A percentile compares a stretch with the other conserved stretches of the same genome.
phyloP scores from a whole-genome alignment of 768 basidiomycete species.

The Lactifluus rugatus region DNA sequence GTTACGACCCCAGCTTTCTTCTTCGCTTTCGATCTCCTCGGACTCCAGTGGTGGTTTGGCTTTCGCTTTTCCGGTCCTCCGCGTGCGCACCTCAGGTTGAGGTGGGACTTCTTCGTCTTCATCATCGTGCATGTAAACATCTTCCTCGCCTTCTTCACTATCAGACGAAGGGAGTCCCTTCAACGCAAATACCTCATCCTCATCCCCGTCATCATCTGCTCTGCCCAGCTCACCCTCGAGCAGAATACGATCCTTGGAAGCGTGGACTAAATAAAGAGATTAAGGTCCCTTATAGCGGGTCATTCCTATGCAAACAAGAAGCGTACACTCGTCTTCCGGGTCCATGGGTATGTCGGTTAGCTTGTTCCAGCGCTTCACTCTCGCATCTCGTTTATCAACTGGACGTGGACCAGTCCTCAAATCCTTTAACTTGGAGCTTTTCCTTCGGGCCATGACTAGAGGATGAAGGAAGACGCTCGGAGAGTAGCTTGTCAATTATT shows the following conservation, averaged over 20 bases:
- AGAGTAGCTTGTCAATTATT: too few species aligned
- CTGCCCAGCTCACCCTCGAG: slow-evolving; percentile 49
- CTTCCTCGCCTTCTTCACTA: slow-evolving; percentile 39
- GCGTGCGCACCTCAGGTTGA: slow-evolving; percentile 20
- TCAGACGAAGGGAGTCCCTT: slow-evolving; percentile 42
- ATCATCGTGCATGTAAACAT: slow-evolving; percentile 31
- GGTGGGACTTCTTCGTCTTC: slow-evolving; percentile 19
- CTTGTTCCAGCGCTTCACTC: slow-evolving; percentile 58
- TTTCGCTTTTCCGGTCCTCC: slow-evolving; percentile 22
- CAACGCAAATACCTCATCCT: slow-evolving; percentile 76
- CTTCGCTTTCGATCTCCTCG: slow-evolving; percentile 26
- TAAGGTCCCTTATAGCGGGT: not conserved
- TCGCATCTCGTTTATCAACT: slow-evolving; percentile 41
- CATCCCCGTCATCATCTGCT: slow-evolving; percentile 48
- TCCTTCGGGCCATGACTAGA: slow-evolving; percentile 12
- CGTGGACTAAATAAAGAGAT: slow-evolving; percentile 45
- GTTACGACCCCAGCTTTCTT: slow-evolving; percentile 70
- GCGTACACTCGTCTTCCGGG: slow-evolving; percentile 69
- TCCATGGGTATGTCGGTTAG: slow-evolving; percentile 61
- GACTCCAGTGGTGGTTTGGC: slow-evolving; percentile 16
- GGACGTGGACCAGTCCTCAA: slow-evolving; percentile 33
- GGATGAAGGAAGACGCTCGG: not conserved
- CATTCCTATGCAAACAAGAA: not conserved
- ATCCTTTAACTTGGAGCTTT: slow-evolving; percentile 3
- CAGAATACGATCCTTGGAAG: slow-evolving; percentile 64